Conservation (phyloP, 176 grass and related monocot species). For the Urochloa ruziziensis region DNA sequence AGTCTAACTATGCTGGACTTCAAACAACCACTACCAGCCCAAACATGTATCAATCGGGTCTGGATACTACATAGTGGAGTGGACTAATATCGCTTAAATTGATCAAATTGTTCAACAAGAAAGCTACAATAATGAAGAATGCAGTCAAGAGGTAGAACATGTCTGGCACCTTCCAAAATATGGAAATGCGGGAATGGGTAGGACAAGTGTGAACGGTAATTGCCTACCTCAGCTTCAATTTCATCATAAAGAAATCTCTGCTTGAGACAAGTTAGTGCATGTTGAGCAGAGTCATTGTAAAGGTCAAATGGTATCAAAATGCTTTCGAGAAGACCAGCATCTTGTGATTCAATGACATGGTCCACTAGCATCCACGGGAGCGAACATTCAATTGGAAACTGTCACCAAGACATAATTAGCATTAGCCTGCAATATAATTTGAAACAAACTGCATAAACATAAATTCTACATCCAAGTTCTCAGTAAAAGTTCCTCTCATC, state of each 20-base stretch:
- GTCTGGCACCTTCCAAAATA: background rate
- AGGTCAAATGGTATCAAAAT: slow-evolving; percentile 99
- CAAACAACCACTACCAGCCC: slow-evolving; percentile 1
- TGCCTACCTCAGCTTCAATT: slow-evolving; percentile 98
- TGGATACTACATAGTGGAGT: slow-evolving; percentile 4
- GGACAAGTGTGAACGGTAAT: background rate
- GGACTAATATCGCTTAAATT: background rate
- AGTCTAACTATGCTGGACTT: background rate
- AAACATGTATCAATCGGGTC: background rate
- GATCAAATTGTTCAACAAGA: slow-evolving; percentile 7
- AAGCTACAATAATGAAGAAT: background rate
- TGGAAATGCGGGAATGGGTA: background rate
- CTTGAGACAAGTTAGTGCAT: slow-evolving; percentile 86
- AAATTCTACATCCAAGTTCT: slow-evolving; percentile 19
- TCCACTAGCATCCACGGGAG: slow-evolving; percentile 99
- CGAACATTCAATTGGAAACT: slow-evolving; percentile 99
- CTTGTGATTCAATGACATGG: slow-evolving; percentile 78
- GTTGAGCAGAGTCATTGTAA: slow-evolving; percentile 98
- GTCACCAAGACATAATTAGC: slow-evolving; percentile 20
- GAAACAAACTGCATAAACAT: slow-evolving; percentile 19
- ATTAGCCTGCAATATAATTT: slow-evolving; percentile 2
- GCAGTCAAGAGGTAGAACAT: background rate
- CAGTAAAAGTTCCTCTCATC: slow-evolving; percentile 6
- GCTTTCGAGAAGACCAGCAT: slow-evolving; percentile 96
- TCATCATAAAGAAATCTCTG: slow-evolving; percentile 99